Evolutionary conservation across 225 moss, liverwort and hornwort genomes (phyloP).

Genomic region (Pseudoscleropodium purum): DNA sequence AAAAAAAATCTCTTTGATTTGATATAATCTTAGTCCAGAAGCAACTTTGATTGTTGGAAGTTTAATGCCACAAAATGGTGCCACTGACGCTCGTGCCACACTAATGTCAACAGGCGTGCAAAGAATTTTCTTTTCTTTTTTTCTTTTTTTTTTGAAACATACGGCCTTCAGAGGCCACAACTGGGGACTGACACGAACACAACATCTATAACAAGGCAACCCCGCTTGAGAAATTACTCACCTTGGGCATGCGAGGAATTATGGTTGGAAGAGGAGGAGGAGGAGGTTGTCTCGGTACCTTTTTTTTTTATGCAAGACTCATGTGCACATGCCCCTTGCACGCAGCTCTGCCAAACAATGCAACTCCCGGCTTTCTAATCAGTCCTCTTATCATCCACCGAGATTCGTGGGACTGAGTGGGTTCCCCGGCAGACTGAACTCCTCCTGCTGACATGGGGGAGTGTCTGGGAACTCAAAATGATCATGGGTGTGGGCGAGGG

Average conservation of each 20-base stretch:
- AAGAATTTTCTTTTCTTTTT: too few species aligned
- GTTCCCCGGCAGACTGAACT: not conserved
- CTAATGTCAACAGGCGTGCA: not conserved
- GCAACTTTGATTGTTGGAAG: not conserved
- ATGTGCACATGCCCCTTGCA: not conserved
- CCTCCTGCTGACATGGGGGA: not conserved
- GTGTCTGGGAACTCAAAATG: not conserved
- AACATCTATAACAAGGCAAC: too few species aligned
- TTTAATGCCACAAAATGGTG: too few species aligned
- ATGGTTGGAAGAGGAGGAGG: not conserved
- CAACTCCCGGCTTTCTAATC: not conserved
- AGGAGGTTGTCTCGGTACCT: not conserved
- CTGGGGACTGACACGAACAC: too few species aligned
- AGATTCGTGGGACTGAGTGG: not conserved
- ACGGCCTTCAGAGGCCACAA: too few species aligned
- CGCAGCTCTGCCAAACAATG: not conserved
- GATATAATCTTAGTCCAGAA: not conserved
- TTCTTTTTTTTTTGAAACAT: too few species aligned
- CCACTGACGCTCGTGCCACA: too few species aligned
- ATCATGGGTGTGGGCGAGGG: not conserved
- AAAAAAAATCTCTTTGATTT: not conserved
- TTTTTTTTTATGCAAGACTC: not conserved
- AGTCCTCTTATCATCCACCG: not conserved
- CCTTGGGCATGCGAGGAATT: too few species aligned
- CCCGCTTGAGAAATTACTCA: too few species aligned